Evolutionary conservation across 176 grass and related monocot species (phyloP), one percentile per base, ranked within the genome.

Genomic region (Puccinellia tenuiflora): DNA sequence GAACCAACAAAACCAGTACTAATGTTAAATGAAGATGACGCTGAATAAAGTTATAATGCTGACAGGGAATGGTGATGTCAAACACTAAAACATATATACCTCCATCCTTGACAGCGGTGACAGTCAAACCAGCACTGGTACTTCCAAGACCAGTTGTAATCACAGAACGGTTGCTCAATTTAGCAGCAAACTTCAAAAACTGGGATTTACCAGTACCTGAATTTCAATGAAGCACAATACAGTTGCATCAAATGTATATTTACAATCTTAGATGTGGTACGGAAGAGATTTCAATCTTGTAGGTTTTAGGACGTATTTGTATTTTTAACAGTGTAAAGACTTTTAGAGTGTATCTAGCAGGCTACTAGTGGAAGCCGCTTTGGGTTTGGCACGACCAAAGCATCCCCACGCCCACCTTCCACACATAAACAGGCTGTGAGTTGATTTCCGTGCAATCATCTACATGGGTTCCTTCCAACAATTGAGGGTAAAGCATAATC

Each of bases 51-150:
- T 22, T 33, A 70, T 43, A 87, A 84, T 48, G 69, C 46, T 76
- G 54, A 72, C 39, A 79, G 59, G 16, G 42, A 80, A 87, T 63
- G 72, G 21, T n/a, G 38, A 30, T 77, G 37, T 74, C 13, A 54
- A 29, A 59, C 65, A 82, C 47, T 81, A 6, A 54, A 29, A 51
- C 65, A 82, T 61, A 90, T 69, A 68, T 91, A 98, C 96, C 92
- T 91, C 88, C 92, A 90, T 98, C 96, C 92, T 95, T 98, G 43
- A 98, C 90, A 79, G 92, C 96, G 80, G 96, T 98, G 56, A 98
- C 96, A 51, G 92, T 95, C 86, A 98, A 88, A 26, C 96, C 96
- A 55, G 96, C 96, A 91, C 96, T 98, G 43, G 96, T 95, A 87
- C 96, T 98, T 84, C 96, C 92, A 47, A 98, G 73, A 77, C 92